Evolutionary conservation across 495 filamentous ascomycete species (phyloP), one percentile per base, ranked within the genome.

Genomic region (Staphylotrichum tortipilum): DNA sequence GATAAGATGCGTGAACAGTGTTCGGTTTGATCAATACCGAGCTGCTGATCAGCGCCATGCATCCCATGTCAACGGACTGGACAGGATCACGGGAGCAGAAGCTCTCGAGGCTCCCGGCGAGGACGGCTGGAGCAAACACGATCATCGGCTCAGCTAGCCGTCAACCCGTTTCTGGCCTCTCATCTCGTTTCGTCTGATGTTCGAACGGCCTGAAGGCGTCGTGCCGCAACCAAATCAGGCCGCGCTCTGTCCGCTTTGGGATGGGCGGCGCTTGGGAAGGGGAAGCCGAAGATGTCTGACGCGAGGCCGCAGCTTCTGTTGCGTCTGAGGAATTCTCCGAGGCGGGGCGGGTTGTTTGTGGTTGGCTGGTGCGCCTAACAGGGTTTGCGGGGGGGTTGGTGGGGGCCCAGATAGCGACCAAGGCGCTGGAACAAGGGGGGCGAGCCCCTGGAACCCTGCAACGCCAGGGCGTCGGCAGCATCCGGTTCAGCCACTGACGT

Each of bases 251-350:
- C 14, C 24, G 41, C 26, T 12, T 44, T 28, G 23, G 28, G 26
- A 31, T 7, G 2, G 17, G 22, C 0, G 9, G 41, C 26, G 41
- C 26, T 22, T 33, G 17, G 3, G 4, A 35, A 35, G 21, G 43
- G 30, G 43, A 35, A 34, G 30, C 11, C 14, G n/a, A 23, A 6
- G 3, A 34, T 8, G 17, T 22, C 18, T 29, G 39, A 42, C 10
- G 39, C 14, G 15, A 42, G 40, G 49, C 29, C 29, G 28, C 9
- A 37, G 44, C 30, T 42, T 55, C 50, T 44, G 49, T 29, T 35
- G 41, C 29, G 57, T 59, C 44, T 53, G 57, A 54, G 18, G 53
- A 56, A 59, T 53, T 59, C 43, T 59, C 57, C 57, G 56, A 49
- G 14, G 11, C 23, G 35, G 22, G 40, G 40, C 47, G 8, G 14